These are phyloP conservation scores for Isatis tinctoria DNA, from an alignment of 345 rosid species.

Conservation along the genomic window DNA sequence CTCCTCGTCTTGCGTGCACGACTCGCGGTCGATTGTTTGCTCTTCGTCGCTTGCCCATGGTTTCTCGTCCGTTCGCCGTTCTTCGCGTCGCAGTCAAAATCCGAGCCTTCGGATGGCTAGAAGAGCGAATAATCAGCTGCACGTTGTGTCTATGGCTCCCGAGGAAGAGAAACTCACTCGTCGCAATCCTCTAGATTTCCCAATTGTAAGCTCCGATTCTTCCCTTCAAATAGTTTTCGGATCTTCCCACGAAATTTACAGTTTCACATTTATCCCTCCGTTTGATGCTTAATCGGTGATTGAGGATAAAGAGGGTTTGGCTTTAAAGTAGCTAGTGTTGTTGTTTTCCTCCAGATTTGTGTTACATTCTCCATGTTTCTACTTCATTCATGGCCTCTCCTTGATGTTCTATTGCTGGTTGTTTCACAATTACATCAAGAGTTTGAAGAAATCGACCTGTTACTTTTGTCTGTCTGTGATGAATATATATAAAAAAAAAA, in stretches of 20 bases:
- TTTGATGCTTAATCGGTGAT: background rate
- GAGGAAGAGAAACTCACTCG: conserved; percentile 71
- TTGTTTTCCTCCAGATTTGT: too few relatives aligned
- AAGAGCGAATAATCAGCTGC: conserved; percentile 25
- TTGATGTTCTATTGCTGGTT: background rate
- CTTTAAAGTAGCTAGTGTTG: background rate
- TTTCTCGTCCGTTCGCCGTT: conserved; percentile 6
- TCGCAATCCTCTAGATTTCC: conserved; percentile 66
- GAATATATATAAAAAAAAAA: too few relatives aligned
- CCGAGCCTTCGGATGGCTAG: background rate
- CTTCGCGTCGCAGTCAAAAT: conserved; percentile 3
- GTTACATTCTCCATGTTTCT: background rate
- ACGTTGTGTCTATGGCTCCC: conserved; percentile 67
- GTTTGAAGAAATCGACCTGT: too few relatives aligned
- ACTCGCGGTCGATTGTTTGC: background rate
- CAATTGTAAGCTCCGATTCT: conserved; percentile 60
- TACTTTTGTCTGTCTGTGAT: background rate
- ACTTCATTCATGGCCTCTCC: background rate
- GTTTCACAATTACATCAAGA: background rate
- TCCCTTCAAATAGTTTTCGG: background rate
- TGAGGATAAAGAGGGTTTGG: background rate
- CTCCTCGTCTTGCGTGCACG: background rate
- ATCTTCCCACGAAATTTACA: background rate
- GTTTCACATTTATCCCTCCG: background rate
- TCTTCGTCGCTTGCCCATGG: conserved; percentile 17